Evolutionary conservation across 768 basidiomycete species (phyloP).

Genomic region (Suillus subaureus): DNA sequence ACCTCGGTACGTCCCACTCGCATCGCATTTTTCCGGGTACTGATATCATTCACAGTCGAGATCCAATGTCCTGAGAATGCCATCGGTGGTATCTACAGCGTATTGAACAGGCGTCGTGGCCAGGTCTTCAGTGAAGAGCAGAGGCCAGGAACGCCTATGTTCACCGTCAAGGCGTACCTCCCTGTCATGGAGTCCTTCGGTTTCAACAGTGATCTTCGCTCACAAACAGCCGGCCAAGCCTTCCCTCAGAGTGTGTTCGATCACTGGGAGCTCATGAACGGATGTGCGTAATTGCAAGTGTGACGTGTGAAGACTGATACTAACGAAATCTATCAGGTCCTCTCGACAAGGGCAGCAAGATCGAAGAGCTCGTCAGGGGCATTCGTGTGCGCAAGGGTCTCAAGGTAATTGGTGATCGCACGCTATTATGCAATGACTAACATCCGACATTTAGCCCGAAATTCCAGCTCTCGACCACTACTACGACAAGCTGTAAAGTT

Average conservation of each 20-base stretch:
- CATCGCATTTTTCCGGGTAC: not conserved
- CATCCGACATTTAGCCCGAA: conserved; percentile 62
- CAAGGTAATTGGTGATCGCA: conserved; percentile 53
- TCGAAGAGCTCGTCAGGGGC: conserved; percentile 77
- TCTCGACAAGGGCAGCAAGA: conserved; percentile 89
- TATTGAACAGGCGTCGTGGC: conserved; percentile 95
- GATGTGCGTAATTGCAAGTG: conserved; percentile 53
- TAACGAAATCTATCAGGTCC: conserved; percentile 48
- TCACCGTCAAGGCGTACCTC: conserved; percentile 97
- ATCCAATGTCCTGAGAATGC: conserved; percentile 98
- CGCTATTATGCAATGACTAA: not conserved
- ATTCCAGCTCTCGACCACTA: conserved; percentile 86
- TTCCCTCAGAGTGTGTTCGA: conserved; percentile 97
- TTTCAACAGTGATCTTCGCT: conserved; percentile 95
- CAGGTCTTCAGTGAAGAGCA: conserved; percentile 99
- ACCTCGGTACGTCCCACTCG: conserved; percentile 62
- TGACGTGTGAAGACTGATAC: not conserved
- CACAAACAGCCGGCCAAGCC: conserved; percentile 93
- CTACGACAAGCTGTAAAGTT: conserved; percentile 86
- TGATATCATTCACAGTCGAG: conserved; percentile 62
- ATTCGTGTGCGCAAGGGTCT: conserved; percentile 96
- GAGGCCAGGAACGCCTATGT: conserved; percentile 96
- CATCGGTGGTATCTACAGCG: conserved; percentile 96
- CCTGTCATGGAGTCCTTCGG: conserved; percentile 94
- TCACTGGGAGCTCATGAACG: conserved; percentile 87